Conservation (phyloP, 257 asterid species). For the Plectranthus barbatus region DNA sequence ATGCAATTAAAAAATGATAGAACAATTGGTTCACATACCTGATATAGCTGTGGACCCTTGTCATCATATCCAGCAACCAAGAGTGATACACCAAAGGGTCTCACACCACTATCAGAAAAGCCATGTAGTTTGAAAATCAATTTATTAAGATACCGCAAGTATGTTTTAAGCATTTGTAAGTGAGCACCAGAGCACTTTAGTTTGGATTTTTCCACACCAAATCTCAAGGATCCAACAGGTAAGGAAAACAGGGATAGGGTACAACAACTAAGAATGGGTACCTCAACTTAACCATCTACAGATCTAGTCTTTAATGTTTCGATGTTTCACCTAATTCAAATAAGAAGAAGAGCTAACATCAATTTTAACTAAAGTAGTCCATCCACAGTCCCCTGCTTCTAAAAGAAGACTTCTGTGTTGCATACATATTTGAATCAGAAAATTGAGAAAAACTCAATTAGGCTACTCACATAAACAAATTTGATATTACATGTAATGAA, state of each 20-base stretch:
- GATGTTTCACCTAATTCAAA: neutral
- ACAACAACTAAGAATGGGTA: neutral
- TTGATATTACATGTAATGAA: neutral
- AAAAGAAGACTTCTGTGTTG: neutral
- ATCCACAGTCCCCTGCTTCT: neutral
- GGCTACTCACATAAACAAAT: neutral
- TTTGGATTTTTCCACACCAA: neutral
- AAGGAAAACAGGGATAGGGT: neutral
- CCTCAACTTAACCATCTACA: slow-evolving; percentile 3
- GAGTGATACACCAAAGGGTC: slow-evolving; percentile 98
- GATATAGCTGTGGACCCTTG: slow-evolving; percentile 97
- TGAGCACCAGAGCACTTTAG: neutral
- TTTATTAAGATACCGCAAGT: neutral
- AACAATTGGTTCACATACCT: slow-evolving; percentile 35
- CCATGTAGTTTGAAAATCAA: slow-evolving; percentile 4
- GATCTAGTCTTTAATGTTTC: neutral
- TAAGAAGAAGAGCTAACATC: neutral
- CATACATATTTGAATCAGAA: neutral
- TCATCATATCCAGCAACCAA: slow-evolving; percentile 96
- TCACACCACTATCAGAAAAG: slow-evolving; percentile 62
- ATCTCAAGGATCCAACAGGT: neutral
- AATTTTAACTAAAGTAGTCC: neutral
- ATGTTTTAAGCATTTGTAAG: neutral
- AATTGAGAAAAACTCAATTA: neutral
- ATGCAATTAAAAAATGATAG: slow-evolving; percentile 1